Evolutionary conservation across 148 eudicot genomes (phyloP).

Genomic region (Rhododendron griersonianum): DNA sequence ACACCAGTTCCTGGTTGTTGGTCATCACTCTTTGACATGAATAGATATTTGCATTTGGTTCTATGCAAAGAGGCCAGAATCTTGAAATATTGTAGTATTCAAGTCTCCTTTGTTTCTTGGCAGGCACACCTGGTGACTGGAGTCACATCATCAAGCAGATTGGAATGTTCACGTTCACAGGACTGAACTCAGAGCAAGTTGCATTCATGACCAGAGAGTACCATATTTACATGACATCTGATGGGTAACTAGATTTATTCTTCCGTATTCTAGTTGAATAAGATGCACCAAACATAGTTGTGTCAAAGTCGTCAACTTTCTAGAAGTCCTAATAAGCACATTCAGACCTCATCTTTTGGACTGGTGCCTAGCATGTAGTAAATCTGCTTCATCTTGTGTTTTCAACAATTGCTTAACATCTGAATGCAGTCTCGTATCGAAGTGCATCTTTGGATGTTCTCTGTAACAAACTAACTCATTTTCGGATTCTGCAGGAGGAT

Average conservation of each 20-base stretch:
- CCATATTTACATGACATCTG: conserved; percentile 98
- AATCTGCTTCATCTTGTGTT: not conserved
- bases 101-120: not conserved
- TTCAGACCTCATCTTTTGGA: not conserved
- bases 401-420: not conserved
- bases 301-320: not conserved
- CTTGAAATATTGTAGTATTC: not conserved
- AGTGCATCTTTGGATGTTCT: not conserved
- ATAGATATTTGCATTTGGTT: not conserved
- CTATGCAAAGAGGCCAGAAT: not conserved
- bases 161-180: conserved; percentile 98
- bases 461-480: not conserved
- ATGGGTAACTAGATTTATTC: conserved; percentile 52
- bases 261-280: not conserved
- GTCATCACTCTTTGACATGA: not conserved
- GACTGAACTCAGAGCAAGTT: conserved; percentile 80
- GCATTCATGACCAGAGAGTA: conserved; percentile 92
- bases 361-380: not conserved
- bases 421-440: not conserved
- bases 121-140: conserved; percentile 99
- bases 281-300: not conserved
- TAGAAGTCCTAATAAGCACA: not conserved
- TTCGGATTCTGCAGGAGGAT: conserved; percentile 58
- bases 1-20: not conserved
- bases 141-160: conserved; percentile 97